phyloP scores from a whole-genome alignment of 179 eudicot species.

The Carnegiea gigantea region DNA sequence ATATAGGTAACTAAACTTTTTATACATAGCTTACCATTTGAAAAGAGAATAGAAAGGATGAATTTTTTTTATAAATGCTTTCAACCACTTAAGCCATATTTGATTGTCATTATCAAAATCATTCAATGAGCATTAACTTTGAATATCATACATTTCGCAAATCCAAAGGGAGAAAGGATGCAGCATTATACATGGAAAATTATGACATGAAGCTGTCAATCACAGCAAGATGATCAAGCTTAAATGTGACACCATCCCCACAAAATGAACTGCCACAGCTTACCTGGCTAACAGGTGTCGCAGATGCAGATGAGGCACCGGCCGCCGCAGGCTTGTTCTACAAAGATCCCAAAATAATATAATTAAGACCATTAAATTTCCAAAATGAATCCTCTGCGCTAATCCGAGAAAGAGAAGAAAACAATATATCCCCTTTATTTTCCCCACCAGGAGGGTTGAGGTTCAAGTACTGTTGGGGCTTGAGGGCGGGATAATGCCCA shows the following conservation, averaged over 20 bases:
- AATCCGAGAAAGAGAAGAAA: neutral
- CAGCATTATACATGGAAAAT: neutral
- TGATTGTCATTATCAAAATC: neutral
- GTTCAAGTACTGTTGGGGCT: neutral
- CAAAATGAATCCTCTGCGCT: neutral
- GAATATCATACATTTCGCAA: neutral
- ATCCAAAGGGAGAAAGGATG: neutral
- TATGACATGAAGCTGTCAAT: neutral
- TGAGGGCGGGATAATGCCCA: neutral
- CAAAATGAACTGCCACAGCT: neutral
- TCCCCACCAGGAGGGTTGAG: neutral
- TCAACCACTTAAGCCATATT: neutral
- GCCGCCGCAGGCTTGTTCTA: constrained; percentile 62
- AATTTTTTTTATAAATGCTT: no score
- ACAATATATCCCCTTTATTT: neutral
- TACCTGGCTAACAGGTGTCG: constrained; percentile 61
- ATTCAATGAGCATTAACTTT: neutral
- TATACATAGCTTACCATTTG: no score
- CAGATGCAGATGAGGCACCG: constrained; percentile 52
- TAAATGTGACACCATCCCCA: neutral
- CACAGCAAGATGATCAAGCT: neutral
- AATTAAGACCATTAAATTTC: neutral
- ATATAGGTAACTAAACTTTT: no score
- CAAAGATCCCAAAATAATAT: constrained; percentile 23
- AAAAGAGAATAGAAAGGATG: no score